Percentiles rank a stretch among this genome's conserved stretches.
Evolutionary conservation across 352 stramenopile genomes (phyloP).

Genomic region (Globisporangium canariense): DNA sequence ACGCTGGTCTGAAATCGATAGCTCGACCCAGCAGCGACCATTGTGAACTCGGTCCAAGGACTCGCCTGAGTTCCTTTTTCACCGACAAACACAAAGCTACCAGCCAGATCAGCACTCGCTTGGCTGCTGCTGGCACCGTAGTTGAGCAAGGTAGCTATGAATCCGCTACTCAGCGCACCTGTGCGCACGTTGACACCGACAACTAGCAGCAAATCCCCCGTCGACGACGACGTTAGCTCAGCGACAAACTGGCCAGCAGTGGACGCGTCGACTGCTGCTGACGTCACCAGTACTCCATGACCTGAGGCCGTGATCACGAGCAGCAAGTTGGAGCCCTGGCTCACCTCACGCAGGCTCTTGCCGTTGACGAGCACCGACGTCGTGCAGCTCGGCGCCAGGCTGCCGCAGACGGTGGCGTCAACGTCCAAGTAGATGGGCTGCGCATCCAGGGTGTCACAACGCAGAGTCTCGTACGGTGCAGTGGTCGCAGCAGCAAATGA

Average conservation of each 20-base stretch:
- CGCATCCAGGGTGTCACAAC: constrained; percentile 49
- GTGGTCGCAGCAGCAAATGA: neutral
- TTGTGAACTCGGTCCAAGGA: constrained; percentile 4
- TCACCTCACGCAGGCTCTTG: constrained; percentile 1
- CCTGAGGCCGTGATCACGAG: neutral
- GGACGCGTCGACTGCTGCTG: constrained; percentile 5
- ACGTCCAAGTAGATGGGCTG: constrained; percentile 33
- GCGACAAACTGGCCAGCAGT: neutral
- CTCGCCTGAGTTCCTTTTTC: neutral
- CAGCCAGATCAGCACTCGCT: neutral
- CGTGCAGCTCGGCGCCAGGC: constrained; percentile 13
- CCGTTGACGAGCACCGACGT: constrained; percentile 19
- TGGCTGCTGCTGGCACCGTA: constrained; percentile 1
- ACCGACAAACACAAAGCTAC: constrained; percentile 12
- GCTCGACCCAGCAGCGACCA: neutral
- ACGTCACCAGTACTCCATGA: neutral
- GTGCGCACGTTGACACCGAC: constrained; percentile 21
- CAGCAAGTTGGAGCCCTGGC: constrained; percentile 2
- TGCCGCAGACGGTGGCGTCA: constrained; percentile 28
- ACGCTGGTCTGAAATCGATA: constrained; percentile 17
- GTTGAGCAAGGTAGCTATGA: neutral
- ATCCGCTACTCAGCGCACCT: constrained; percentile 9
- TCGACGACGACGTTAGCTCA: constrained; percentile 11
- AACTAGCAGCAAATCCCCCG: constrained; percentile 18
- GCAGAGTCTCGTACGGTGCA: constrained; percentile 28